Base-by-base conservation (phyloP, 108 stramenopile genomes). In the Discostella stelligeroides region DNA sequence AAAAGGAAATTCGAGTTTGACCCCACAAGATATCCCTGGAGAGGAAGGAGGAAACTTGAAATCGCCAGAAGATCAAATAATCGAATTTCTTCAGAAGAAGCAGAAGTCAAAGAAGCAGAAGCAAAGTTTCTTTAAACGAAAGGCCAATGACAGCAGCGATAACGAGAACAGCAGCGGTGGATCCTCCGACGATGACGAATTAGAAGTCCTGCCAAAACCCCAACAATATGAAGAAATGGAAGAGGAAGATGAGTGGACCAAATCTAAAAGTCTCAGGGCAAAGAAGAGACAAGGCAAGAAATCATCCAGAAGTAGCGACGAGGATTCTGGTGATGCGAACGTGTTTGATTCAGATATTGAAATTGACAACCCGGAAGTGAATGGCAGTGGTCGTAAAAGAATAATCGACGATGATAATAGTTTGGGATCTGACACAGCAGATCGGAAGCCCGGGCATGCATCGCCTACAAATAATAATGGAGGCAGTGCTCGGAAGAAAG, bases 261-360 rank as follows among this genome's bases (percentile, higher is more conserved):
- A 50, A 40, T 67, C 64, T 30, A 81, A 64, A 45, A 27, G 17
- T 29, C 62, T 24, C 12, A 38, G 34, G 3, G 53, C 20, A 21
- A 29, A 50, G 61, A 29, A 15, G n/a, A 54, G 45, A 71, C 42
- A 38, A 37, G 12, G 11, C 8, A 43, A 0, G 29, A 63, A 43
- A 27, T 18, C 43, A 53, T 15, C 38, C 50, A 45, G 43, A 7
- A 58, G 14, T 29, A 11, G 11, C 18, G 54, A 70, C 51, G 68
- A 82, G n/a, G 80, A 77, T 45, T 84, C 82, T 11, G 78, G 76
- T 20, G 54, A 71, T 61, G 60, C 41, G 1, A 67, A 47, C 28
- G 18, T 69, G 15, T 55, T 60, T 27, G 46, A 61, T 10, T 30
- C 60, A 34, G 56, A 56, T 30, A 37, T 17, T n/a, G 55, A 56